Evolutionary conservation across 305 asterid genomes (phyloP), one percentile per base, ranked within the genome.

Genomic region (Solanum aculeatissimum): DNA sequence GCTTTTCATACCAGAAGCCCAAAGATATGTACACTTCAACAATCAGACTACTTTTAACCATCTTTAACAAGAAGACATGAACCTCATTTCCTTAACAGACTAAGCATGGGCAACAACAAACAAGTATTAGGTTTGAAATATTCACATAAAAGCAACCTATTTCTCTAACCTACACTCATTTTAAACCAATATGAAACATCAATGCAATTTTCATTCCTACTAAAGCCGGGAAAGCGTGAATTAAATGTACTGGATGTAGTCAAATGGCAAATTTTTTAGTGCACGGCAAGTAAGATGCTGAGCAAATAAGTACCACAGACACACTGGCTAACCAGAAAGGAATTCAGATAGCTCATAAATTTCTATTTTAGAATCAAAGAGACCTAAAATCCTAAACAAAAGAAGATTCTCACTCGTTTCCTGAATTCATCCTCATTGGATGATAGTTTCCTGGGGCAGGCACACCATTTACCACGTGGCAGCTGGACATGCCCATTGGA

Each of bases 401-500:
- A 74, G 79, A 81, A 74, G 83, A 57, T 57, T 15, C 94, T 94
- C 86, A 96, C 99, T 93, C 95, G 6, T 92, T 94, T 84, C 92
- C 97, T 51, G 98, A 92, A 87, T 92, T 93, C 94, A 94, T 93
- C 83, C 93, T 94, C 92, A 96, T 93, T 0, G 97, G 95, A 84
- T 94, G 97, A 89, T 89, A 93, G 91, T 93, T 94, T 43, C 91
- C 92, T 6, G 94, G 92, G 9, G 97, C 97, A 84, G 97, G 98
- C 84, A 95, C 94, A 58, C 99, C 98, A 83, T 96, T 95, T 60
- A 94, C 98, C 70, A 94, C 91, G 84, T 96, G 98, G 84, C 92
- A 91, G 87, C 91, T 79, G 54, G 97, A 84, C 42, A 92, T 85
- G 16, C 93, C 93, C 97, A 95, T 90, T 21, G 94, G 89, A 88